Base-by-base conservation (phyloP, 768 basidiomycete species). In the Myochromella boudieri region DNA sequence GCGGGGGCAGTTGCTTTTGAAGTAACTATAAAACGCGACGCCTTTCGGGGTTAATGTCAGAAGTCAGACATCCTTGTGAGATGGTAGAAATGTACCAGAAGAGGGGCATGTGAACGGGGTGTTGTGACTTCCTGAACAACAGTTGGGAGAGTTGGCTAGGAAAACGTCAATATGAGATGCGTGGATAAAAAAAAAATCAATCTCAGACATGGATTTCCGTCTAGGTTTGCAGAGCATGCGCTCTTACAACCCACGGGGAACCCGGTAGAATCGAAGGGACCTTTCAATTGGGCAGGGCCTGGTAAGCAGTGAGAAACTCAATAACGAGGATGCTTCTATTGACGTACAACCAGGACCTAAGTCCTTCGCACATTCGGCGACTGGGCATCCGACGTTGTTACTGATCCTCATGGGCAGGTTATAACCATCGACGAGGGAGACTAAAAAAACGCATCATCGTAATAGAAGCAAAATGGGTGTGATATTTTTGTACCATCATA, bases 231-330 rank as follows among this genome's bases (percentile, higher is more conserved):
- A 18, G 51, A 42, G 49, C 80, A 81, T 10, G 79, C 77, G 40
- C 74, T 77, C 55, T 73, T 72, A 59, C 80, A 81, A 15, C 79
- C 80, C 2, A 77, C 72, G 3, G 72, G 68, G 47, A 69, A 70
- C 5, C 78, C 77, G 5, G 60, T 64, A 3, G 70, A 60, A 42
- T 80, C 74, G 39, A 54, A 69, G 0, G 80, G 78, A 6, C 80
- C 80, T 37, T 68, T 61, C 39, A 81, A 64, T 1, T 67, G 55
- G 0, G 63, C 45, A 31, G 78, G 80, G 47, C 80, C 66, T 66
- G 26, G 9, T 14, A 17, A 27, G n/a, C n/a, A n/a, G n/a, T n/a
- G n/a, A 15, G 25, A 12, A 49, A 21, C 10, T 37, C 14, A 24
- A 5, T 20, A 22, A 3, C 4, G 18, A 2, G 28, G 24, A 15